Percentiles rank a stretch among this genome's conserved stretches.
phyloP scores from a whole-genome alignment of 2,329 filamentous ascomycete genomes.

The Hypoxylon sp. region DNA sequence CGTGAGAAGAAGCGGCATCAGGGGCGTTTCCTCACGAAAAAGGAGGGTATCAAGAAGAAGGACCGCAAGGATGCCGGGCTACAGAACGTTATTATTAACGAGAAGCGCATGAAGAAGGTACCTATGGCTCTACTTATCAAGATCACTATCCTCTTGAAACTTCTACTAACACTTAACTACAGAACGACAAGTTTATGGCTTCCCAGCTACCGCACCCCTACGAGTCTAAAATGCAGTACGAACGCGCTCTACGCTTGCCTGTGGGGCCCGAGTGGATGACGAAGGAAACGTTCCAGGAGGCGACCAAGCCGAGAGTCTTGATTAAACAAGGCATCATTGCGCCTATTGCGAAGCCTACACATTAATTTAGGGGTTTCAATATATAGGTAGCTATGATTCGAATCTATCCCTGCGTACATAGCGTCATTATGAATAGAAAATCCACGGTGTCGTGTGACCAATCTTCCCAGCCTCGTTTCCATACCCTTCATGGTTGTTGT shows the following conservation, averaged over 20 bases:
- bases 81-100: conserved; percentile 89
- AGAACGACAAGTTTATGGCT: conserved; percentile 91
- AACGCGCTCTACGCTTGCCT: conserved; percentile 86
- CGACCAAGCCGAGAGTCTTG: conserved; percentile 89
- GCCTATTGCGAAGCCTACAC: conserved; percentile 83
- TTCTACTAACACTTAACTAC: conserved; percentile 37
- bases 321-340: conserved; percentile 92
- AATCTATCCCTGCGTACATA: background rate
- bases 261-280: conserved; percentile 96
- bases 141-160: conserved; percentile 12
- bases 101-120: conserved; percentile 91
- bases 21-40: conserved; percentile 74
- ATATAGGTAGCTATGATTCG: background rate
- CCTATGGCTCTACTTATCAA: background rate
- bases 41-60: conserved; percentile 80
- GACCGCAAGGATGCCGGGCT: conserved; percentile 87
- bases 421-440: background rate
- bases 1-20: conserved; percentile 75
- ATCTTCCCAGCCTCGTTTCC: too few relatives aligned
- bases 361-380: conserved; percentile 37
- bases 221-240: conserved; percentile 90
- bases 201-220: conserved; percentile 89
- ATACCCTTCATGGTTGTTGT: too few relatives aligned
- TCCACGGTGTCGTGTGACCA: background rate
- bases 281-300: conserved; percentile 93